Evolutionary conservation across 208 protist species (phyloP).

Genomic region (Trypanosoma cruzi): DNA sequence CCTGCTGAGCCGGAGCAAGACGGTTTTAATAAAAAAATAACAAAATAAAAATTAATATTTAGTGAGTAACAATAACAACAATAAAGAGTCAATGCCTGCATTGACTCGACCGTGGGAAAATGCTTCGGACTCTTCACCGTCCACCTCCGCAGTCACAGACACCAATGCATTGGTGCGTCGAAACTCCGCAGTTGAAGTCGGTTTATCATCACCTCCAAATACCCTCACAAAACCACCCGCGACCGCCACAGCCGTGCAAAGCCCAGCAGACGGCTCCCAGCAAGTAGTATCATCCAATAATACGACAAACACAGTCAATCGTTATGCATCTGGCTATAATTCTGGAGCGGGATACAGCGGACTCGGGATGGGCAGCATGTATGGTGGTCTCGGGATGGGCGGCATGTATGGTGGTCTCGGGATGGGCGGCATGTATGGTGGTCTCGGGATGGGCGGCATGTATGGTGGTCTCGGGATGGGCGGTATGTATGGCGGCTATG

Average conservation of each 20-base stretch:
- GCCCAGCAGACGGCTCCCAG: neutral
- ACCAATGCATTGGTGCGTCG: conserved; percentile 25
- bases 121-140: conserved; percentile 11
- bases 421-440: too few relatives aligned
- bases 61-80: conserved; percentile 1
- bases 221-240: neutral
- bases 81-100: neutral
- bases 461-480: too few relatives aligned
- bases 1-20: neutral
- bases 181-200: conserved; percentile 5
- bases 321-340: conserved; percentile 25
- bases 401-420: too few relatives aligned
- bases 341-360: conserved; percentile 40
- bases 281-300: conserved; percentile 12
- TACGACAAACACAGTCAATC: neutral
- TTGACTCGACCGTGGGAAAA: conserved; percentile 17
- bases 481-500: conserved; percentile 24
- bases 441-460: too few relatives aligned
- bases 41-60: neutral
- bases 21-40: neutral
- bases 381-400: too few relatives aligned
- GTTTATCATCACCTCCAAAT: neutral
- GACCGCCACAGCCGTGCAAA: neutral
- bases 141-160: conserved; percentile 24
- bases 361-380: too few relatives aligned